Conservation (phyloP, 495 filamentous ascomycete genomes). For the Trichoderma gamsii region DNA sequence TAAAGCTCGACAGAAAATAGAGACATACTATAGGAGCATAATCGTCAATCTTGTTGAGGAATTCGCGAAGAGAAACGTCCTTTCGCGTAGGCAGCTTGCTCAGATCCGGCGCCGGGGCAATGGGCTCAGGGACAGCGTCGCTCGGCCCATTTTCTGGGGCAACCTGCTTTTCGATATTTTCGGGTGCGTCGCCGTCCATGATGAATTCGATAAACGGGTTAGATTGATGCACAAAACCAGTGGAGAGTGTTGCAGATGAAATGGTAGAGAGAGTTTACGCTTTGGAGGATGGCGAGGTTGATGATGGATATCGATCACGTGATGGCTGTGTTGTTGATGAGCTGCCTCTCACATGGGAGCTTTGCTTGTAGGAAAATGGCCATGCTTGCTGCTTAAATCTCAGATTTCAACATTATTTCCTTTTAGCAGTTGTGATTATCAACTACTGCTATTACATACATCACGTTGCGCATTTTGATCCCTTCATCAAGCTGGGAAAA, state of each 20-base stretch:
- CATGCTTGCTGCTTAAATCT: no score
- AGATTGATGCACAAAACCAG: background rate
- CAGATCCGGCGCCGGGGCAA: background rate
- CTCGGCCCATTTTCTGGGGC: background rate
- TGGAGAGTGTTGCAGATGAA: background rate
- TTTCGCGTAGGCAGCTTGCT: conserved; percentile 62
- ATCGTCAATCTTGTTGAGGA: conserved; percentile 93
- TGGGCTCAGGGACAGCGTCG: background rate
- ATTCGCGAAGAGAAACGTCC: conserved; percentile 84
- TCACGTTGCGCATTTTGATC: background rate
- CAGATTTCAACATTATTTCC: background rate
- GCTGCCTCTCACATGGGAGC: background rate
- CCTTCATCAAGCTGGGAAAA: background rate
- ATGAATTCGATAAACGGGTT: background rate
- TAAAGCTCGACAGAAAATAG: background rate
- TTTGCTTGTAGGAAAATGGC: background rate
- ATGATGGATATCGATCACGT: background rate
- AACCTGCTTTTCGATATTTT: conserved; percentile 10
- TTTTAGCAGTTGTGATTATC: background rate
- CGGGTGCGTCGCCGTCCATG: conserved; percentile 14
- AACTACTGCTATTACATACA: background rate
- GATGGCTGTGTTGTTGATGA: background rate
- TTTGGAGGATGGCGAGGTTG: background rate
- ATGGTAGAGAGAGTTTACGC: background rate
- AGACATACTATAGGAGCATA: conserved; percentile 87